Percentiles rank a stretch among this genome's conserved stretches.
Evolutionary conservation across 2,329 filamentous ascomycete genomes (phyloP).

Genomic region (Grosmannia huntii): DNA sequence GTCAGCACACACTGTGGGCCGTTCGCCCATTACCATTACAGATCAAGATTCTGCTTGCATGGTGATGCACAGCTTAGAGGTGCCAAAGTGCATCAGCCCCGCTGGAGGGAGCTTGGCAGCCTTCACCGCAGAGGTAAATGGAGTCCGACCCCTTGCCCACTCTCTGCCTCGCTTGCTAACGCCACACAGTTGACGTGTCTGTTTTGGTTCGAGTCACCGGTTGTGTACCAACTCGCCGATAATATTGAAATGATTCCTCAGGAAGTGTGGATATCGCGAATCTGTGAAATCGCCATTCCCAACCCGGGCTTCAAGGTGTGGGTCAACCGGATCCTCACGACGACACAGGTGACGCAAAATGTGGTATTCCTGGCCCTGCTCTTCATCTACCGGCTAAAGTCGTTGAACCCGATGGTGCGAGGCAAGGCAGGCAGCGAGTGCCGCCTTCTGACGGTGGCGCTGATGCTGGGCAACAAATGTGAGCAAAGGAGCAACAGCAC

Average conservation of each 20-base stretch:
- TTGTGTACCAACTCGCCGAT: conserved; percentile 65
- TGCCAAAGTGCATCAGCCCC: conserved; percentile 63
- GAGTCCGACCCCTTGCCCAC: background rate
- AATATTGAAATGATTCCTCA: conserved; percentile 34
- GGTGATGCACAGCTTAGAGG: conserved; percentile 50
- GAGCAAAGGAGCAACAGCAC: conserved; percentile 18
- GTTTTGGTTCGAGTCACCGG: conserved; percentile 91
- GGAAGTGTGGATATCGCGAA: conserved; percentile 29
- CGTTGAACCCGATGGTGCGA: conserved; percentile 75
- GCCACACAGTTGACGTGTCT: conserved; percentile 70
- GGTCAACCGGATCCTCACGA: conserved; percentile 81
- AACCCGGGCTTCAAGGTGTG: conserved; percentile 79
- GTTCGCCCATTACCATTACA: conserved; percentile 18
- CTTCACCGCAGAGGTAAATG: conserved; percentile 65
- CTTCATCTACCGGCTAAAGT: conserved; percentile 89
- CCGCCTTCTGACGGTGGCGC: conserved; percentile 76
- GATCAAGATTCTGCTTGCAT: conserved; percentile 29
- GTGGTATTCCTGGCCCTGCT: conserved; percentile 81
- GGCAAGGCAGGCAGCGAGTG: conserved; percentile 92
- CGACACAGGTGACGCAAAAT: conserved; percentile 92
- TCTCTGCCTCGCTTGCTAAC: background rate
- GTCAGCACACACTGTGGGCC: background rate
- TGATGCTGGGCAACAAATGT: conserved; percentile 99
- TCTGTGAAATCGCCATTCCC: conserved; percentile 63
- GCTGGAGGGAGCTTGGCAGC: conserved; percentile 66